Percentiles rank a stretch among this genome's conserved stretches.
Evolutionary conservation across 352 stramenopile genomes (phyloP).

Genomic region (Phytopythium delawarense): DNA sequence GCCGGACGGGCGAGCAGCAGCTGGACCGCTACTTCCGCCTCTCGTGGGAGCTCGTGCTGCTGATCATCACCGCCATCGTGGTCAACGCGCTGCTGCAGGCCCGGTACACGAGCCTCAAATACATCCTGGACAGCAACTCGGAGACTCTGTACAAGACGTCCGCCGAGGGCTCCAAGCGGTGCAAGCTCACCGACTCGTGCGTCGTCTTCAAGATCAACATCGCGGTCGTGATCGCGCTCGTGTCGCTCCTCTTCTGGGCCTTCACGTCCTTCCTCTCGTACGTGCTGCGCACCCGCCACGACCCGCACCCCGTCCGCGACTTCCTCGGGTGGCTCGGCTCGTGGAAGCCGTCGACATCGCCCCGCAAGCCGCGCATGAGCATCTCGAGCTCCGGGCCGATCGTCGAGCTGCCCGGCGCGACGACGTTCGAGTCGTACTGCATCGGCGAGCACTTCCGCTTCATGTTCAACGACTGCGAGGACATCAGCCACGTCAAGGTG

Average conservation of each 20-base stretch:
- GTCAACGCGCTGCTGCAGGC: constrained; percentile 9
- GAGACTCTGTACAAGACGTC: constrained; percentile 18
- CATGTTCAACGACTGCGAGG: constrained; percentile 10
- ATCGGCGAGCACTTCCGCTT: constrained; percentile 7
- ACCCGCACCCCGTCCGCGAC: constrained; percentile 15
- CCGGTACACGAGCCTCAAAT: constrained; percentile 15
- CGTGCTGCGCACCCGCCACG: constrained; percentile 17
- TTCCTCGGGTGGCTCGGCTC: not conserved
- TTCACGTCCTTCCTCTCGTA: constrained; percentile 18
- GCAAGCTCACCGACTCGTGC: constrained; percentile 22
- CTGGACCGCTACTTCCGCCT: constrained; percentile 27
- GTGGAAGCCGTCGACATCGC: not conserved
- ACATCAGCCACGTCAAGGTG: constrained; percentile 6
- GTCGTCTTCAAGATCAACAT: constrained; percentile 14
- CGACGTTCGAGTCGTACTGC: constrained; percentile 7
- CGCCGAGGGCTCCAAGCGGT: constrained; percentile 15
- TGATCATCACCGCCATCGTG: constrained; percentile 12
- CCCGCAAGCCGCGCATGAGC: not conserved
- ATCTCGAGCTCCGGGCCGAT: constrained; percentile 3
- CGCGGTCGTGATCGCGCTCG: constrained; percentile 14
- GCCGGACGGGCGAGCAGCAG: constrained; percentile 21
- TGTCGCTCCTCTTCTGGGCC: constrained; percentile 10
- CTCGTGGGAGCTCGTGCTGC: constrained; percentile 24
- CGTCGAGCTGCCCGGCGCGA: constrained; percentile 5
- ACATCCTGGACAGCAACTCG: constrained; percentile 18